Percentiles rank a stretch among this genome's conserved stretches.
Conservation (phyloP, 164 flowering plant genomes). For the Magnolia officinalis region DNA sequence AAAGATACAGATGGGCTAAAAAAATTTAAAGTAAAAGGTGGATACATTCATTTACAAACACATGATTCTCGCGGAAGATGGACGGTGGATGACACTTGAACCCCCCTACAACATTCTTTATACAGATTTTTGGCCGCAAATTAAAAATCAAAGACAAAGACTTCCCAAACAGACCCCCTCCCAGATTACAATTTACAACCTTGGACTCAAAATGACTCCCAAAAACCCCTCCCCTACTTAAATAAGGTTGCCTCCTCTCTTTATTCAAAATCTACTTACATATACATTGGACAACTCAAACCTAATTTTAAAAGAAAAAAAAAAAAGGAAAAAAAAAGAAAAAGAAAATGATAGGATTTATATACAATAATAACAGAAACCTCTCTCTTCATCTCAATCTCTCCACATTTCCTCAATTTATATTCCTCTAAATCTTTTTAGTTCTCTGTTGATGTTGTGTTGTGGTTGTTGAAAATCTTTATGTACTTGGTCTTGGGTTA, state of each 20-base stretch:
- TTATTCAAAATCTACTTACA: conserved; percentile 5
- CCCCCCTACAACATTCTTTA: background rate
- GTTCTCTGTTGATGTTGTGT: background rate
- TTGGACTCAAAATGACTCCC: background rate
- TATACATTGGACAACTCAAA: background rate
- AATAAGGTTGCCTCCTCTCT: background rate
- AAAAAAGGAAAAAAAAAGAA: background rate
- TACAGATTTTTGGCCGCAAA: conserved; percentile 8
- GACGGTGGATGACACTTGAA: background rate
- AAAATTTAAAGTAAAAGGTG: no score
- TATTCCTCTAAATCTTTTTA: background rate
- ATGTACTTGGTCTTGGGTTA: background rate
- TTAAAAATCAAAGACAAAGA: background rate
- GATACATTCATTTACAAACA: background rate
- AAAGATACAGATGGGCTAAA: background rate
- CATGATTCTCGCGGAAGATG: background rate
- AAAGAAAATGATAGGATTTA: background rate
- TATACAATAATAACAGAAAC: conserved; percentile 5
- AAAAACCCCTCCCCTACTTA: background rate
- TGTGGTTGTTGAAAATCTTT: conserved; percentile 4
- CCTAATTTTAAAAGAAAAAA: background rate
- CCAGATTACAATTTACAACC: background rate
- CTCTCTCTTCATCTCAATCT: background rate
- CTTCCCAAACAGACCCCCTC: background rate
- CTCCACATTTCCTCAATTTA: background rate